Base-by-base conservation (phyloP, 768 basidiomycete species). In the Russula virescens region DNA sequence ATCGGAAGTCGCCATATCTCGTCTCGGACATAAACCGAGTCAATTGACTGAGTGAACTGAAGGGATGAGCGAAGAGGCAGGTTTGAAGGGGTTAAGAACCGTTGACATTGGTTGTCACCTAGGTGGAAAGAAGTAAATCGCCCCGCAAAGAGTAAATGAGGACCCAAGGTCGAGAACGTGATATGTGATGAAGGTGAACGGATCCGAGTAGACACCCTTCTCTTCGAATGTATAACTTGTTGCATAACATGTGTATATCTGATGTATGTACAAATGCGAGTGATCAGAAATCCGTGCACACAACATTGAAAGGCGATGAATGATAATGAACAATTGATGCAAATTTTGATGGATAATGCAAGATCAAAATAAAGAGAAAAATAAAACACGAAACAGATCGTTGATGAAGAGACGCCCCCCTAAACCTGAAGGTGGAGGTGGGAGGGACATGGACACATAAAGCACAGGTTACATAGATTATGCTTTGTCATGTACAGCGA, bases 241-340 rank as follows among this genome's bases (percentile, higher is more conserved):
- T 35, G 34, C 5, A 10, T 35, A 35, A 58, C 34, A 9, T 16
- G 14, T 50, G 28, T 50, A 35, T 42, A n/a, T 31, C n/a, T 35
- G 18, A 46, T 49, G 23, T 60, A 53, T 60, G 51, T 60, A 60
- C 51, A 60, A 38, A 53, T 53, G 43, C 51, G 51, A 52, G 42
- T 31, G 26, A 3, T 18, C 25, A n/a, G n/a, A 13, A 25, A 19
- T 6, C 26, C 5, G 18, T 13, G 18, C 18, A 25, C 18, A 31
- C 26, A 43, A 23, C 18, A 28, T 40, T 9, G 14, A 40, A 14
- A 40, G 40, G 14, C 7, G 14, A 10, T n/a, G n/a, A n/a, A n/a
- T n/a, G n/a, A n/a, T n/a, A n/a, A n/a, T n/a, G n/a, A 16, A 14
- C 40, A 40, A 9, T 40, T 14, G 40, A 35, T n/a, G n/a, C n/a